A percentile compares a stretch with the other conserved stretches of the same genome.
Conservation (phyloP, 2,329 filamentous ascomycete species). For the Neocucurbitaria cava region DNA sequence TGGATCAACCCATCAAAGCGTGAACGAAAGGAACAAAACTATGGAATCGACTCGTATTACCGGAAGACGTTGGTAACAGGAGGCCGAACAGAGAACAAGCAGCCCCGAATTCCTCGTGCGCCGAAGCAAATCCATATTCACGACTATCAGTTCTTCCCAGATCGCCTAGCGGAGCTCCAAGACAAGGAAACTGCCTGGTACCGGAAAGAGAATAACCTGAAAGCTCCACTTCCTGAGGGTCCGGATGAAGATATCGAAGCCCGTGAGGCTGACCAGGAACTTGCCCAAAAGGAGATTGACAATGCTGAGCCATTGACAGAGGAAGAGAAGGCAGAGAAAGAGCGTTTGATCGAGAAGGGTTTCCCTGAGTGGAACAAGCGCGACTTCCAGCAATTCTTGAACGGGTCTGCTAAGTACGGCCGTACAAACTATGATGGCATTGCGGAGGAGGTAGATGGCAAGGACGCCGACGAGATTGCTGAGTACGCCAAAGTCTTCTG, state of each 20-base stretch:
- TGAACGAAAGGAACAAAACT: conserved; percentile 96
- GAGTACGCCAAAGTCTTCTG: conserved; percentile 95
- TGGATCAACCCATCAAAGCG: conserved; percentile 99
- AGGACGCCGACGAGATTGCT: conserved; percentile 83
- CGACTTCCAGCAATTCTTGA: conserved; percentile 98
- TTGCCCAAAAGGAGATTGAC: conserved; percentile 92
- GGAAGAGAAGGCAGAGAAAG: conserved; percentile 87
- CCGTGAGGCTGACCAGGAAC: conserved; percentile 83
- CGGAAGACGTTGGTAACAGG: conserved; percentile 86
- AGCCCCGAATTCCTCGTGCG: conserved; percentile 93
- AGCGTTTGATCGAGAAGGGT: conserved; percentile 78
- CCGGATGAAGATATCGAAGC: conserved; percentile 86
- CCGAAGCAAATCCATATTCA: conserved; percentile 92
- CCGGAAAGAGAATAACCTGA: conserved; percentile 95
- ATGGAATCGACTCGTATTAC: conserved; percentile 99
- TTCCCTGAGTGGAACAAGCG: conserved; percentile 96
- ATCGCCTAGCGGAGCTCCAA: conserved; percentile 83
- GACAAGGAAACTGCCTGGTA: conserved; percentile 96
- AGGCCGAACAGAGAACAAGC: conserved; percentile 78
- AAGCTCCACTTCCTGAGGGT: conserved; percentile 87
- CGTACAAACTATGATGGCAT: conserved; percentile 86
- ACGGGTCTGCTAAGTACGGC: conserved; percentile 91
- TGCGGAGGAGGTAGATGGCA: conserved; percentile 88
- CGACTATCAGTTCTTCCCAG: conserved; percentile 97
- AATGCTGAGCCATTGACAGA: conserved; percentile 87